Evolutionary conservation across 805 yeast species (phyloP).

Genomic region (Candida stauntonica): DNA sequence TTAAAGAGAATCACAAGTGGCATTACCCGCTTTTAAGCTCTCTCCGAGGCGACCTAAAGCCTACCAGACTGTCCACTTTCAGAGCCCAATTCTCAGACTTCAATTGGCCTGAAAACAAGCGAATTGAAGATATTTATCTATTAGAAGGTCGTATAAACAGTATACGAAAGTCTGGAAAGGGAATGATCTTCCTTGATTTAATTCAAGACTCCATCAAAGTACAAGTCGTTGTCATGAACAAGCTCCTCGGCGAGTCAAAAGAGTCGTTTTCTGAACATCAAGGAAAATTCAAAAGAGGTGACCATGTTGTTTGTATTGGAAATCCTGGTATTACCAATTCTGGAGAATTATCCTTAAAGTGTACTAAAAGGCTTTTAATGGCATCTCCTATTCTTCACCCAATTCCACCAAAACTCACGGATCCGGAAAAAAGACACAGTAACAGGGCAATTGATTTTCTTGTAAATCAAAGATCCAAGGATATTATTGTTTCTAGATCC

Average conservation of each 20-base stretch:
- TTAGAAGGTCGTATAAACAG: conserved; percentile 53
- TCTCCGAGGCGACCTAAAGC: conserved; percentile 13
- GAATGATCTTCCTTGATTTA: conserved; percentile 65
- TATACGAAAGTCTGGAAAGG: conserved; percentile 63
- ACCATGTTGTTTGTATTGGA: conserved; percentile 63
- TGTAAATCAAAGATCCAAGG: conserved; percentile 48
- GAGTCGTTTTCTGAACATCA: conserved; percentile 38
- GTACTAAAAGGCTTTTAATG: conserved; percentile 43
- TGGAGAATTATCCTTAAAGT: conserved; percentile 73
- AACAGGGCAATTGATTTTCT: conserved; percentile 74
- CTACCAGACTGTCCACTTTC: conserved; percentile 38
- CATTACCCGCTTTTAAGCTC: conserved; percentile 25
- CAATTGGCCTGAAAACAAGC: conserved; percentile 23
- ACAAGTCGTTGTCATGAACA: conserved; percentile 60
- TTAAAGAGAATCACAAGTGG: conserved; percentile 10
- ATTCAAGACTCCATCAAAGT: conserved; percentile 53
- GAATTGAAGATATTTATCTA: conserved; percentile 23
- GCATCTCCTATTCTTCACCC: conserved; percentile 69
- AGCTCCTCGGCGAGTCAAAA: conserved; percentile 37
- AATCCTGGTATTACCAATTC: conserved; percentile 68
- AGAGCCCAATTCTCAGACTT: conserved; percentile 26
- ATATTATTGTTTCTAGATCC: conserved; percentile 47
- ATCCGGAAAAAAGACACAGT: conserved; percentile 51
- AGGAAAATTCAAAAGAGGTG: conserved; percentile 60
- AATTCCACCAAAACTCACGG: conserved; percentile 59